Percentiles rank a stretch among this genome's conserved stretches.
phyloP scores from a whole-genome alignment of 2,329 filamentous ascomycete species.

The Leptographium flavum region DNA sequence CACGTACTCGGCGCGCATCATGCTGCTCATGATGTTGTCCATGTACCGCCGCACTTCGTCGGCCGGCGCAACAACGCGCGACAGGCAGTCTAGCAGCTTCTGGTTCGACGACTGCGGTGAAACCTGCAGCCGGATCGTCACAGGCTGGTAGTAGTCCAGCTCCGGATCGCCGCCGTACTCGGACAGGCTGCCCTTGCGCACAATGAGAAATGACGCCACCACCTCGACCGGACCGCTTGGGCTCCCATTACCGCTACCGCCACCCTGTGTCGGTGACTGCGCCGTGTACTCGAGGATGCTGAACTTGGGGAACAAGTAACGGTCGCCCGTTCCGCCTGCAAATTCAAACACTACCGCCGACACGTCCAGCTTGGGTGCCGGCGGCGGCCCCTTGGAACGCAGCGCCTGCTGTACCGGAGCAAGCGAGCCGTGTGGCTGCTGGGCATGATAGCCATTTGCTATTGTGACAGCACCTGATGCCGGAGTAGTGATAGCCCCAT shows the following conservation, averaged over 20 bases:
- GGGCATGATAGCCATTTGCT: too few species aligned
- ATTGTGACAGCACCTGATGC: too few species aligned
- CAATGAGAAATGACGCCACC: conserved; percentile 63
- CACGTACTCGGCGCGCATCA: conserved; percentile 54
- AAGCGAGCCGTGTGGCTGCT: not conserved
- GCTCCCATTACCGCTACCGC: too few species aligned
- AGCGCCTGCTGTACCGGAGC: conserved; percentile 34
- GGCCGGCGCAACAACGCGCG: conserved; percentile 44
- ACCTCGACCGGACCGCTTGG: conserved; percentile 43
- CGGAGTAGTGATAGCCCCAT: not conserved
- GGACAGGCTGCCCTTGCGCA: conserved; percentile 54
- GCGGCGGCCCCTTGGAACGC: conserved; percentile 44
- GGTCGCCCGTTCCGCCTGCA: conserved; percentile 50
- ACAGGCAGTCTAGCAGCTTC: conserved; percentile 45
- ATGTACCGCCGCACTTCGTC: conserved; percentile 53
- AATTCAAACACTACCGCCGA: conserved; percentile 59
- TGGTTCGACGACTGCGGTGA: conserved; percentile 19
- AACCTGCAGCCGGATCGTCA: conserved; percentile 43
- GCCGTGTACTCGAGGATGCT: conserved; percentile 57
- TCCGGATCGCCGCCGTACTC: conserved; percentile 49
- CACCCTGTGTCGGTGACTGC: conserved; percentile 31
- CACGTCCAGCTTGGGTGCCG: conserved; percentile 41
- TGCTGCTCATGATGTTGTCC: conserved; percentile 56
- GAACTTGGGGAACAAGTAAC: conserved; percentile 66
- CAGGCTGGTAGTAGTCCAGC: conserved; percentile 63